Percentiles rank a stretch among this genome's conserved stretches.
Evolutionary conservation across 768 basidiomycete genomes (phyloP).

Genomic region (Pulveroboletus sp.): DNA sequence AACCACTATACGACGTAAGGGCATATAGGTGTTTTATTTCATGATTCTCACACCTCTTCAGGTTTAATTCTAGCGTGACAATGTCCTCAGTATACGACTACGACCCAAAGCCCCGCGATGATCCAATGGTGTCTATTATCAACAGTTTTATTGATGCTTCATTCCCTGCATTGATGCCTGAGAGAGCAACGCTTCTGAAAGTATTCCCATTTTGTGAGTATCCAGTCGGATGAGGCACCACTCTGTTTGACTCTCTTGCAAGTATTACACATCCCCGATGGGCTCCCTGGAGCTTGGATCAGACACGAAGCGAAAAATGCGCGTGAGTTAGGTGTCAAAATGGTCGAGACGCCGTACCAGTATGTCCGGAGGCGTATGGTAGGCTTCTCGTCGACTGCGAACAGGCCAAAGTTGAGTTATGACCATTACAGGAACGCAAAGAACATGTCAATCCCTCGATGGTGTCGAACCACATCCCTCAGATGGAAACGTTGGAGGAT

Average conservation of each 20-base stretch:
- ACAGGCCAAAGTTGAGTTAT: not conserved
- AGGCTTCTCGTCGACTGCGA: not conserved
- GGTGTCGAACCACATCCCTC: constrained; percentile 7
- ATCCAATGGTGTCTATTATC: constrained; percentile 3
- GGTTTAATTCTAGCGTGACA: not conserved
- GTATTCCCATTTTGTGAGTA: constrained; percentile 10
- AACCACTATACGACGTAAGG: constrained; percentile 9
- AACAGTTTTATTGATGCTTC: not conserved
- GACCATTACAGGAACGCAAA: not conserved
- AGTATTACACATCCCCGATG: constrained; percentile 20
- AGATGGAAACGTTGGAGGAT: constrained; percentile 2
- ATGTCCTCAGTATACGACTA: not conserved
- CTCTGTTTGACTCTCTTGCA: not conserved
- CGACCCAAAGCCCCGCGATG: not conserved
- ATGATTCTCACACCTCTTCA: not conserved
- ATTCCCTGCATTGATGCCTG: not conserved
- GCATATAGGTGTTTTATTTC: too few species aligned
- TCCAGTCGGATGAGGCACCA: not conserved
- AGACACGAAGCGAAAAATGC: constrained; percentile 26
- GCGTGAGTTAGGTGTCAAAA: too few species aligned
- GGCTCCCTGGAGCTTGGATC: constrained; percentile 38
- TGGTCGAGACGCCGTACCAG: constrained; percentile 20
- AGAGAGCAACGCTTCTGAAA: not conserved
- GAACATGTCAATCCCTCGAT: not conserved
- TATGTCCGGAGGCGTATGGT: constrained; percentile 20